Conservation (phyloP, 345 rosid species). For the Orychophragmus violaceus region DNA sequence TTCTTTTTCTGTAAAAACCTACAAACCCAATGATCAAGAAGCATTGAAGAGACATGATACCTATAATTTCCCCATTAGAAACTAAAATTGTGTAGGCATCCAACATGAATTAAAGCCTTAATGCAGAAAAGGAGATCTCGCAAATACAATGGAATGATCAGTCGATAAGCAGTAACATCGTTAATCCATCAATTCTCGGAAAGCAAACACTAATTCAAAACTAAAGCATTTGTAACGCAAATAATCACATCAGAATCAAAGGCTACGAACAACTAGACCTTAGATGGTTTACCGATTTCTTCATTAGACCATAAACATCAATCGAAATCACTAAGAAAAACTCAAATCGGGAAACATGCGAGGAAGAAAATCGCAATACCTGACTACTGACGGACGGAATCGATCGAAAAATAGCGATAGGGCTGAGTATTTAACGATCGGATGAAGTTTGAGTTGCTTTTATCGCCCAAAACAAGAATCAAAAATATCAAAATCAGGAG, state of each 20-base stretch:
- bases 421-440: conserved; percentile 65
- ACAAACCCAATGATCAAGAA: not conserved
- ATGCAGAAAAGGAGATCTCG: not conserved
- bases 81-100: not conserved
- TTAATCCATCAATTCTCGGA: not conserved
- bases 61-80: not conserved
- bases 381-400: conserved; percentile 42
- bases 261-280: not conserved
- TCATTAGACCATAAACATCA: not conserved
- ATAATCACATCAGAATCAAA: not conserved
- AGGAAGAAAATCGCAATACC: conserved; percentile 23
- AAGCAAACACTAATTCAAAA: not conserved
- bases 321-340: not conserved
- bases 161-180: not conserved
- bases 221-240: not conserved
- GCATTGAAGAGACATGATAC: not conserved
- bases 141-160: not conserved
- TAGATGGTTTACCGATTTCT: not conserved
- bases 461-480: not conserved
- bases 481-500: not conserved
- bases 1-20: conserved; percentile 33
- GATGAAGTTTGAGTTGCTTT: conserved; percentile 54
- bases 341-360: not conserved
- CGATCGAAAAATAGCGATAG: conserved; percentile 64
- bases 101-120: not conserved